phyloP scores from a whole-genome alignment of 1,284 basidiomycete species.

The Microstroma glucosiphilum region DNA sequence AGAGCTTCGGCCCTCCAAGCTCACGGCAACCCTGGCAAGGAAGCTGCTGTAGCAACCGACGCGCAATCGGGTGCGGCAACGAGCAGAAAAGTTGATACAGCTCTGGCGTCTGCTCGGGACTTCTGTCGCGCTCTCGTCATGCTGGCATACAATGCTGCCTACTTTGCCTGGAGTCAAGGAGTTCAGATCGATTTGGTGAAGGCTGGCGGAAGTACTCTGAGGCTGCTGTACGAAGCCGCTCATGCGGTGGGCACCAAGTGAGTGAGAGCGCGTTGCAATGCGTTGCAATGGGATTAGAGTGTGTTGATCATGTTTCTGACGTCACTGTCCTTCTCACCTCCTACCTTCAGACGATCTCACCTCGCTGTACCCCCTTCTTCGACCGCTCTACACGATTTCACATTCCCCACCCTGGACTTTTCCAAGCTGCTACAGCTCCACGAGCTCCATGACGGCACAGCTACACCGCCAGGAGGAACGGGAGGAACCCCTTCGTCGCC shows the following conservation, averaged over 20 bases:
- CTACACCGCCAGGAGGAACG: neutral
- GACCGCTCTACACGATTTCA: slow-evolving; percentile 2
- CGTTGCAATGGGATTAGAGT: no score
- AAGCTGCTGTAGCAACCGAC: neutral
- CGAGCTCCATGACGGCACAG: slow-evolving; percentile 4
- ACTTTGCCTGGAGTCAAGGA: slow-evolving; percentile 31
- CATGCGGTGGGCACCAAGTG: neutral
- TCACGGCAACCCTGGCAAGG: neutral
- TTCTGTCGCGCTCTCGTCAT: slow-evolving; percentile 33
- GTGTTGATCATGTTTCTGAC: no score
- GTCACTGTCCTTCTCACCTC: no score
- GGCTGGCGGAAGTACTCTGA: slow-evolving; percentile 30
- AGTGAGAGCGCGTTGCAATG: no score
- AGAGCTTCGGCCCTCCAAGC: slow-evolving; percentile 1
- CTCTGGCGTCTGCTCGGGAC: slow-evolving; percentile 21
- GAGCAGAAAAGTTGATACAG: slow-evolving; percentile 7
- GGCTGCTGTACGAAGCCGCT: slow-evolving; percentile 18
- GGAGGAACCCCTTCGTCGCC: neutral
- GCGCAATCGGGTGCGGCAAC: neutral
- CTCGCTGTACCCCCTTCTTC: neutral
- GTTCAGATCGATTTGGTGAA: slow-evolving; percentile 30
- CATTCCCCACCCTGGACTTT: slow-evolving; percentile 11
- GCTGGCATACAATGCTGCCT: slow-evolving; percentile 35
- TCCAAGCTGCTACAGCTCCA: slow-evolving; percentile 8
- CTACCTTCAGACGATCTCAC: neutral